A percentile compares a stretch with the other conserved stretches of the same genome.
Conservation (phyloP, 257 asterid species). For the Salvia hispanica region DNA sequence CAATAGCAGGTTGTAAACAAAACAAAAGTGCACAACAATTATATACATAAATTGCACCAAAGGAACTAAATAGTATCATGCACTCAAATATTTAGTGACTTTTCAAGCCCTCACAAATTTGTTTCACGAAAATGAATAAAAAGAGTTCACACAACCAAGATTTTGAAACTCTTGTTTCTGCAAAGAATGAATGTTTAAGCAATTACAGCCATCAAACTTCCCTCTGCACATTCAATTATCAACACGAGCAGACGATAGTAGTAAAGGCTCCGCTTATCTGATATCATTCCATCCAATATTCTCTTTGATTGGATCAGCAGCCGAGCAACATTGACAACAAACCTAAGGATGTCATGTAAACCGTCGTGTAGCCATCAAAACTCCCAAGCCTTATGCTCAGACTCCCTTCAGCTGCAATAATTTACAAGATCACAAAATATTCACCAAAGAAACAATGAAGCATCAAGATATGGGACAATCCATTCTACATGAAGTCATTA, state of each 20-base stretch:
- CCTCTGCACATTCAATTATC: conserved; percentile 15
- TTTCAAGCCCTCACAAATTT: background rate
- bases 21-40: background rate
- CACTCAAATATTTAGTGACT: background rate
- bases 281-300: conserved; percentile 2
- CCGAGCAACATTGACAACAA: background rate
- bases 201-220: background rate
- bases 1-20: no score
- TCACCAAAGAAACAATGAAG: background rate
- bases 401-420: conserved; percentile 36
- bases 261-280: conserved; percentile 13
- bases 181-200: conserved; percentile 21
- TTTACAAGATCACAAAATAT: conserved; percentile 2
- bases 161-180: background rate
- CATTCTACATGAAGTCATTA: background rate
- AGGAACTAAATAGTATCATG: no score
- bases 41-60: background rate
- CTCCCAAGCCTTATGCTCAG: conserved; percentile 24
- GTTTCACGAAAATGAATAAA: background rate
- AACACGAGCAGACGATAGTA: conserved; percentile 1
- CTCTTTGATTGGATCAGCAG: conserved; percentile 10
- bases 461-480: background rate
- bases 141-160: background rate
- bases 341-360: conserved; percentile 9
- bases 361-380: background rate